Evolutionary conservation across 1,284 basidiomycete genomes (phyloP).

Genomic region (Irpex sp.): DNA sequence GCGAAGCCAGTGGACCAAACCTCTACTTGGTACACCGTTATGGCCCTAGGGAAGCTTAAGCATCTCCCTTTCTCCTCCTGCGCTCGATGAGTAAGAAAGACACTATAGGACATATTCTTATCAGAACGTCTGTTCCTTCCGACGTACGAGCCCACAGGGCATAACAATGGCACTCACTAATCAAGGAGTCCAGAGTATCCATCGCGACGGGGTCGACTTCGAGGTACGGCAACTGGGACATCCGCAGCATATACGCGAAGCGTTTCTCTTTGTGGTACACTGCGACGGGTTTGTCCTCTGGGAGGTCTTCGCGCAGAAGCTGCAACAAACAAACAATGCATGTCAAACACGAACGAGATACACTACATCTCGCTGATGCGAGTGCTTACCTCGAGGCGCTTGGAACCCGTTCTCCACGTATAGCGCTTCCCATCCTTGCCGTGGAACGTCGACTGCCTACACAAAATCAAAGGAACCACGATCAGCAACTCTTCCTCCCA

Average conservation of each 20-base stretch:
- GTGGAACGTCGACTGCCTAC: constrained; percentile 26
- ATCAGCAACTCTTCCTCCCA: not conserved
- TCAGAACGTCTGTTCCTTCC: not conserved
- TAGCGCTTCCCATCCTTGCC: constrained; percentile 32
- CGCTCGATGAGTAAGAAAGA: constrained; percentile 30
- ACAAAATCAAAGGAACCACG: constrained; percentile 1
- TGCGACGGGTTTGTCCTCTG: constrained; percentile 30
- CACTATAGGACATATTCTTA: constrained; percentile 15
- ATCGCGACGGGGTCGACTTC: constrained; percentile 33
- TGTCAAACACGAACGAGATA: not conserved
- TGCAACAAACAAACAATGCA: constrained; percentile 9
- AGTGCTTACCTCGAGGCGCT: constrained; percentile 26
- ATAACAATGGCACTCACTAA: constrained; percentile 23
- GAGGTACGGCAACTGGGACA: constrained; percentile 35
- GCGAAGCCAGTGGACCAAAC: too few species aligned
- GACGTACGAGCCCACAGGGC: too few species aligned
- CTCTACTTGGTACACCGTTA: too few species aligned
- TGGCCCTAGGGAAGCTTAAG: not conserved
- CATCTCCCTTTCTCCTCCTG: constrained; percentile 19
- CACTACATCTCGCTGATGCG: too few species aligned
- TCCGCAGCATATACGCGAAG: constrained; percentile 30
- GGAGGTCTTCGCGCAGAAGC: constrained; percentile 28
- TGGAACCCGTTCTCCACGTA: constrained; percentile 26
- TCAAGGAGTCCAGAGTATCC: constrained; percentile 35
- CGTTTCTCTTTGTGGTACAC: constrained; percentile 35